Evolutionary conservation across 2,329 filamentous ascomycete genomes (phyloP).

Genomic region (Phyllosticta citribraziliensis): DNA sequence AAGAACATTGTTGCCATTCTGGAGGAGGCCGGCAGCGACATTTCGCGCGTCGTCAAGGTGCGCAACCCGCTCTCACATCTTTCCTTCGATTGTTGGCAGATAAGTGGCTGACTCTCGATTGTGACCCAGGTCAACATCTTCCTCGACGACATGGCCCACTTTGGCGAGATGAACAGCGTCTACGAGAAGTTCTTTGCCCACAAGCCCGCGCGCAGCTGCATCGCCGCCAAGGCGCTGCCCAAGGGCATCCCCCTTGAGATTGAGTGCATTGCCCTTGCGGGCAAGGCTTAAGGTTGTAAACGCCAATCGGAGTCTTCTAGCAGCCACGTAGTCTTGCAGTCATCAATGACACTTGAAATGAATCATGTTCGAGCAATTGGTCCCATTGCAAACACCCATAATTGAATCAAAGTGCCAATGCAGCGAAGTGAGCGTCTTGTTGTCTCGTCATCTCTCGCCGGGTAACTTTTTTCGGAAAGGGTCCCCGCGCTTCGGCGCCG

Average conservation of each 20-base stretch:
- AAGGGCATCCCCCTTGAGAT: constrained; percentile 84
- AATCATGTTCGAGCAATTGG: neutral
- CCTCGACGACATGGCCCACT: constrained; percentile 83
- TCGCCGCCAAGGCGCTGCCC: constrained; percentile 80
- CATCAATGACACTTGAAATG: neutral
- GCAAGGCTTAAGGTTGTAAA: constrained; percentile 10
- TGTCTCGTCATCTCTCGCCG: neutral
- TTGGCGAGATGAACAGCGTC: constrained; percentile 75
- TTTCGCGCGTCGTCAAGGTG: constrained; percentile 80
- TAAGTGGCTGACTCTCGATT: neutral
- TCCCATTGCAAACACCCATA: neutral
- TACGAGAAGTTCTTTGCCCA: constrained; percentile 74
- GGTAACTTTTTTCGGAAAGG: neutral
- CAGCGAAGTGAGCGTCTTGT: neutral
- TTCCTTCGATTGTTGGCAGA: neutral
- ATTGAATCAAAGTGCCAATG: neutral
- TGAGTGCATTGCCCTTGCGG: constrained; percentile 63
- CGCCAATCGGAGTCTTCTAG: neutral
- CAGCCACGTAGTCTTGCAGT: neutral
- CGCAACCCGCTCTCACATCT: neutral
- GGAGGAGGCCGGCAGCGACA: constrained; percentile 65
- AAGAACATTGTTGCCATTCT: constrained; percentile 79
- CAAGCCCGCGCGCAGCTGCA: constrained; percentile 81
- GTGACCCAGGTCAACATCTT: constrained; percentile 52
- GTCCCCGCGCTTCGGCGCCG: neutral